Conservation (phyloP, 495 filamentous ascomycete genomes). For the Parathielavia appendiculata region DNA sequence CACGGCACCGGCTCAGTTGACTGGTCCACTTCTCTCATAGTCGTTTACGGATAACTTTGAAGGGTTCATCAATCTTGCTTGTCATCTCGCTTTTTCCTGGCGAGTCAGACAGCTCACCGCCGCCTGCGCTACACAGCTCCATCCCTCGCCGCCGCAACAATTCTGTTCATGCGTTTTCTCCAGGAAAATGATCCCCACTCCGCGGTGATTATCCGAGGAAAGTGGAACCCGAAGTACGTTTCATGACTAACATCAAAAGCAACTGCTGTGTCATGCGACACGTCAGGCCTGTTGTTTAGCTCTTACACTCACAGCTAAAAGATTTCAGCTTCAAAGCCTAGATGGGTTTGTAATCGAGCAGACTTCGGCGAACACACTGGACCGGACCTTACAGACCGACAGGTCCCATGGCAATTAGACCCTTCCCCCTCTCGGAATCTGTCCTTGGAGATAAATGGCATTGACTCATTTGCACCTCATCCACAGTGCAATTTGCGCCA, state of each 20-base stretch:
- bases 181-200: neutral
- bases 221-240: constrained; percentile 2
- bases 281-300: constrained; percentile 1
- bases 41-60: no score
- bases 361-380: neutral
- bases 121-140: constrained; percentile 7
- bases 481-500: constrained; percentile 5
- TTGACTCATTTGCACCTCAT: constrained; percentile 17
- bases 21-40: constrained; percentile 5
- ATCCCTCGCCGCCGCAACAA: neutral
- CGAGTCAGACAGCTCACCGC: constrained; percentile 9
- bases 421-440: neutral
- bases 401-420: constrained; percentile 1
- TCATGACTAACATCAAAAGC: constrained; percentile 7
- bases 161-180: neutral
- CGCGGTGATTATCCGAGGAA: constrained; percentile 3
- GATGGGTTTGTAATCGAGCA: neutral
- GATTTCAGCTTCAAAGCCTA: neutral
- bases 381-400: neutral
- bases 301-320: neutral
- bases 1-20: neutral
- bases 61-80: no score
- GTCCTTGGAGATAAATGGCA: neutral
- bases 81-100: constrained; percentile 8
- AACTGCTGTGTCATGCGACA: constrained; percentile 2